A percentile compares a stretch with the other conserved stretches of the same genome.
Conservation (phyloP, 441 rosid species). For the Dalechampia spathulata region DNA sequence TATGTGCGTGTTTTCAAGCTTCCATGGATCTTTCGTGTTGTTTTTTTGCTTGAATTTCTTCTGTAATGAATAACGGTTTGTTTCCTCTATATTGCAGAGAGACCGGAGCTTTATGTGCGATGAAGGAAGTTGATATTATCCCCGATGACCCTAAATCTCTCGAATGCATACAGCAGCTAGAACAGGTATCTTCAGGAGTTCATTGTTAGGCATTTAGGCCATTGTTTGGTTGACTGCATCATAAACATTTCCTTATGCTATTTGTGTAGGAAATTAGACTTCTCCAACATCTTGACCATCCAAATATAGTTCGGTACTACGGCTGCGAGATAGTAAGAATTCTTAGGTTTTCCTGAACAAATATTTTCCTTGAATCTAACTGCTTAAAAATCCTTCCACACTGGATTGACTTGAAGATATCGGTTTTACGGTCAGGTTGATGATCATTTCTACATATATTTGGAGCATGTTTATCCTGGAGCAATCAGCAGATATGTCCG, state of each 20-base stretch:
- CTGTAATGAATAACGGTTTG: neutral
- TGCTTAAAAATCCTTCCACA: neutral
- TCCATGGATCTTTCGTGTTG: neutral
- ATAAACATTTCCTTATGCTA: neutral
- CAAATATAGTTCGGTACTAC: conserved; percentile 91
- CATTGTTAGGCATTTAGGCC: too few species aligned
- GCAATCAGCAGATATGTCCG: conserved; percentile 74
- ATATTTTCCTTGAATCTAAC: neutral
- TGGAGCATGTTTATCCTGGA: conserved; percentile 93
- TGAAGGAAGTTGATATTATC: conserved; percentile 77
- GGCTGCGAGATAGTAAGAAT: conserved; percentile 85
- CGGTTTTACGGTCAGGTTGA: conserved; percentile 44
- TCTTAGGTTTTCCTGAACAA: conserved; percentile 4
- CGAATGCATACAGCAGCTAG: conserved; percentile 78
- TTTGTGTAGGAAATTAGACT: conserved; percentile 68
- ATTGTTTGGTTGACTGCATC: neutral
- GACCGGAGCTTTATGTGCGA: conserved; percentile 88
- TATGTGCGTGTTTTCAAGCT: conserved; percentile 17
- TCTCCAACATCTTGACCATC: conserved; percentile 78
- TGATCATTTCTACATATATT: conserved; percentile 71
- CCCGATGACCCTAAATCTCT: conserved; percentile 84
- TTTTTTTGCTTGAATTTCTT: conserved; percentile 3
- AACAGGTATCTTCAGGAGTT: conserved; percentile 48
- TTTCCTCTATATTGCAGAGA: conserved; percentile 36
- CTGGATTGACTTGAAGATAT: conserved; percentile 9